Percentiles rank a stretch among this genome's conserved stretches.
phyloP scores from a whole-genome alignment of 495 filamentous ascomycete species.

The Podospora anserina region DNA sequence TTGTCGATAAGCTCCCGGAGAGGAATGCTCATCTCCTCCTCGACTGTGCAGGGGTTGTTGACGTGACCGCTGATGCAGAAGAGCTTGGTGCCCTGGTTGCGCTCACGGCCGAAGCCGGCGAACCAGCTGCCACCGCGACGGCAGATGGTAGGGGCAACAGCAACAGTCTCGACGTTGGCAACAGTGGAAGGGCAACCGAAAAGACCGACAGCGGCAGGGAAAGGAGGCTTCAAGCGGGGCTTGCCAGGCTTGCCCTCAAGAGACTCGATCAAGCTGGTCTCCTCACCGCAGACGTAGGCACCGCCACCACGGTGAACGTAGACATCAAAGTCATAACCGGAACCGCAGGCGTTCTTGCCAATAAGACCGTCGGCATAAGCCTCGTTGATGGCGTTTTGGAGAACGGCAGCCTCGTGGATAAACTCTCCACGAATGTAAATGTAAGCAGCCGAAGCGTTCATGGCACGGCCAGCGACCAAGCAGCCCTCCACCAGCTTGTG shows the following conservation, averaged over 20 bases:
- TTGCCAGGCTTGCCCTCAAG: conserved; percentile 98
- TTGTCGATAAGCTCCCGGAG: conserved; percentile 92
- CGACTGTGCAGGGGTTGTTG: conserved; percentile 96
- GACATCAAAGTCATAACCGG: conserved; percentile 96
- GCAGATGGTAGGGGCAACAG: conserved; percentile 93
- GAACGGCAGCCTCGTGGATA: conserved; percentile 90
- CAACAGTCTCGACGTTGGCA: conserved; percentile 95
- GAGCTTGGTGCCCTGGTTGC: conserved; percentile 94
- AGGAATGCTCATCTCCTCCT: conserved; percentile 98
- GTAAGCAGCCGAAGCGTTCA: conserved; percentile 98
- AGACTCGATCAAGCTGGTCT: conserved; percentile 96
- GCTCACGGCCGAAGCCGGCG: conserved; percentile 84
- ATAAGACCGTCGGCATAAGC: conserved; percentile 90
- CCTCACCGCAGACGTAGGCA: conserved; percentile 96
- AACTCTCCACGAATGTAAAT: conserved; percentile 99
- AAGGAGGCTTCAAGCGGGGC: conserved; percentile 95
- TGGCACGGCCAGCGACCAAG: conserved; percentile 90
- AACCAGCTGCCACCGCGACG: conserved; percentile 92
- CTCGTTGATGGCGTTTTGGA: conserved; percentile 95
- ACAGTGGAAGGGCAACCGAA: conserved; percentile 98
- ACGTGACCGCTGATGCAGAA: conserved; percentile 99
- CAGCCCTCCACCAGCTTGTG: conserved; percentile 98
- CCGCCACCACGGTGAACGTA: conserved; percentile 96
- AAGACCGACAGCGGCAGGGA: conserved; percentile 93
- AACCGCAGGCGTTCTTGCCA: conserved; percentile 95